A percentile compares a stretch with the other conserved stretches of the same genome.
phyloP scores from a whole-genome alignment of 495 filamentous ascomycete species.

The Lentithecium fluviatile region DNA sequence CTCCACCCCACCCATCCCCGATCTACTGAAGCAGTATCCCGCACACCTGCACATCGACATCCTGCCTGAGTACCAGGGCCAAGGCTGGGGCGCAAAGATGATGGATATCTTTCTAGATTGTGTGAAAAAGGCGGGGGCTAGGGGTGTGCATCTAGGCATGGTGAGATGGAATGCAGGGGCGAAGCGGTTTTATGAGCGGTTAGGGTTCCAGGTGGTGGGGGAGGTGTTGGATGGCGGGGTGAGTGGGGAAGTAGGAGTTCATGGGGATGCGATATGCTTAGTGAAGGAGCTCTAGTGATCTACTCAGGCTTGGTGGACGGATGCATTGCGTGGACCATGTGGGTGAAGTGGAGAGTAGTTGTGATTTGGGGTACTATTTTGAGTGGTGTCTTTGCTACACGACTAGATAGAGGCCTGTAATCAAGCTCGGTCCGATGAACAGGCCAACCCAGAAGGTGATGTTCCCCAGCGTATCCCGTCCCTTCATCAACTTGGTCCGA shows the following conservation, averaged over 20 bases:
- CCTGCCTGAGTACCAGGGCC: slow-evolving; percentile 14
- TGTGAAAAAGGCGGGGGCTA: slow-evolving; percentile 5
- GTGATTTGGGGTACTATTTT: too few relatives aligned
- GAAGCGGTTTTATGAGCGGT: slow-evolving; percentile 27
- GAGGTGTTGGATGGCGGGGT: slow-evolving; percentile 22
- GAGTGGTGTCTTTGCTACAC: too few relatives aligned
- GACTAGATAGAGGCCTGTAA: slow-evolving; percentile 70
- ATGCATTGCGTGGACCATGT: too few relatives aligned
- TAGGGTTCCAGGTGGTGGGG: slow-evolving; percentile 15
- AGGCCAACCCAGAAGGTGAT: slow-evolving; percentile 73
- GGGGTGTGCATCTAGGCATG: slow-evolving; percentile 27
- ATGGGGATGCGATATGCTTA: slow-evolving; percentile 19
- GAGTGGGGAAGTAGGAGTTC: slow-evolving; percentile 20
- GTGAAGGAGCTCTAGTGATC: too few relatives aligned
- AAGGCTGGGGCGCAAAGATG: slow-evolving; percentile 9
- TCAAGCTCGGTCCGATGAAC: slow-evolving; percentile 67
- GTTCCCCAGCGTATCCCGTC: slow-evolving; percentile 62
- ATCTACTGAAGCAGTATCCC: slow-evolving; percentile 21
- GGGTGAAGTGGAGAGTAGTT: too few relatives aligned
- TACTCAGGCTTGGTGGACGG: too few relatives aligned
- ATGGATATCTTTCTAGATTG: slow-evolving; percentile 10
- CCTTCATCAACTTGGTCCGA: slow-evolving; percentile 59
- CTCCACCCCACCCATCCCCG: too few relatives aligned
- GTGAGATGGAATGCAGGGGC: slow-evolving; percentile 10
- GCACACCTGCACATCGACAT: slow-evolving; percentile 30